Evolutionary conservation across 1,284 basidiomycete species (phyloP).

Genomic region (Ustilago nuda): DNA sequence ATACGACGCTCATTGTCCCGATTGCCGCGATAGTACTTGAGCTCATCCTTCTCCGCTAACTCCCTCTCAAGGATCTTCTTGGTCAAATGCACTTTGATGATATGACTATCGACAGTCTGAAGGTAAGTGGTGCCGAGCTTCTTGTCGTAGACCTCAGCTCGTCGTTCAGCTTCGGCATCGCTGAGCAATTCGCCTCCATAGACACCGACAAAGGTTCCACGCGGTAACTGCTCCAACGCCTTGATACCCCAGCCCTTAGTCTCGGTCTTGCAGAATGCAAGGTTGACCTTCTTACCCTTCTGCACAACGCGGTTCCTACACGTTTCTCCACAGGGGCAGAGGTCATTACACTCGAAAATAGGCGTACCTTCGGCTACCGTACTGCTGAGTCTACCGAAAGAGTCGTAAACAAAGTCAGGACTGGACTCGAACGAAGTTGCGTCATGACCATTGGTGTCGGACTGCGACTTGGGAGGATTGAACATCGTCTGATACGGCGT

Average conservation of each 20-base stretch:
- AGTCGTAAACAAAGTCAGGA: slow-evolving; percentile 42
- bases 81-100: slow-evolving; percentile 72
- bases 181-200: slow-evolving; percentile 86
- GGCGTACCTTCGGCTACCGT: slow-evolving; percentile 70
- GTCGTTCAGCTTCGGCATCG: slow-evolving; percentile 76
- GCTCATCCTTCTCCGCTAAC: slow-evolving; percentile 9
- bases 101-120: slow-evolving; percentile 82
- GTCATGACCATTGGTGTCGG: background rate
- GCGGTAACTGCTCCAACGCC: slow-evolving; percentile 60
- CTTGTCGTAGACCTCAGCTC: slow-evolving; percentile 79
- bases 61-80: slow-evolving; percentile 41
- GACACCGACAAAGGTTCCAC: slow-evolving; percentile 81
- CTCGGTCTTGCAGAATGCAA: slow-evolving; percentile 76
- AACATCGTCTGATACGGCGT: slow-evolving; percentile 26
- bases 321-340: slow-evolving; percentile 80
- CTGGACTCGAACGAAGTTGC: background rate
- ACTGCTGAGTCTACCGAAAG: slow-evolving; percentile 21
- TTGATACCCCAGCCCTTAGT: slow-evolving; percentile 77
- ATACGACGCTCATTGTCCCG: slow-evolving; percentile 8
- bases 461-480: background rate
- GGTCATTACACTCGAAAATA: slow-evolving; percentile 86
- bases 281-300: slow-evolving; percentile 74
- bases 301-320: slow-evolving; percentile 88
- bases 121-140: slow-evolving; percentile 82
- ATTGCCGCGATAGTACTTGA: slow-evolving; percentile 22